Conservation (phyloP, 306 rosid species). For the Begonia loranthoides region DNA sequence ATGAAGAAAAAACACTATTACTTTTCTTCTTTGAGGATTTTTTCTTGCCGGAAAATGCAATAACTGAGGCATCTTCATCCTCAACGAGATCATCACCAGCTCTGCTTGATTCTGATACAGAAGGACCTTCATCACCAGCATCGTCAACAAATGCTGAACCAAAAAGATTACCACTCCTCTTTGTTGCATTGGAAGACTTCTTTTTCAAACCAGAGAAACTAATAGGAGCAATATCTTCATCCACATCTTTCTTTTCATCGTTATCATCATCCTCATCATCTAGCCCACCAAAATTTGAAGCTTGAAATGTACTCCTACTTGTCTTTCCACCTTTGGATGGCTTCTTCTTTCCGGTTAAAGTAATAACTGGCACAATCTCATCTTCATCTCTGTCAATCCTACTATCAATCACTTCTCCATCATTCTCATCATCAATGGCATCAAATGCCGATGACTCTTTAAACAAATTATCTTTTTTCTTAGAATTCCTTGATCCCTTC, state of each 20-base stretch:
- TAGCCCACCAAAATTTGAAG: slow-evolving; percentile 29
- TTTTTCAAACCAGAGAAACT: slow-evolving; percentile 78
- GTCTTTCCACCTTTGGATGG: slow-evolving; percentile 49
- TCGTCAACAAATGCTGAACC: slow-evolving; percentile 29
- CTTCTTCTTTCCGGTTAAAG: slow-evolving; percentile 65
- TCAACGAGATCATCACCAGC: slow-evolving; percentile 28
- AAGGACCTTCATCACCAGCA: slow-evolving; percentile 26
- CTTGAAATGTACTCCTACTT: slow-evolving; percentile 25
- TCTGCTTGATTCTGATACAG: slow-evolving; percentile 24
- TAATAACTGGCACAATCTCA: slow-evolving; percentile 35
- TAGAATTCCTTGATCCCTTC: slow-evolving; percentile 36
- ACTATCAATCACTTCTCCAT: slow-evolving; percentile 30
- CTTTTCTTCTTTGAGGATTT: slow-evolving; percentile 76
- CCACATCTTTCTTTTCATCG: slow-evolving; percentile 33
- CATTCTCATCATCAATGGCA: slow-evolving; percentile 39
- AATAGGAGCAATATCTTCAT: slow-evolving; percentile 38
- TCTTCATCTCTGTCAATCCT: slow-evolving; percentile 17
- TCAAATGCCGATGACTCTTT: slow-evolving; percentile 25
- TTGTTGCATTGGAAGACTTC: slow-evolving; percentile 55
- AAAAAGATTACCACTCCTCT: slow-evolving; percentile 36
- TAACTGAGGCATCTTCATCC: slow-evolving; percentile 29
- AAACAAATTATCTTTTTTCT: slow-evolving; percentile 45
- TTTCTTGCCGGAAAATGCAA: slow-evolving; percentile 75
- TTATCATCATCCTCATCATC: slow-evolving; percentile 27
- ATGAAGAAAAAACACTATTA: slow-evolving; percentile 20